These are phyloP conservation scores for Tolypocladium tropicale DNA, from an alignment of 2,329 filamentous ascomycete genomes.

Conservation along the genomic window DNA sequence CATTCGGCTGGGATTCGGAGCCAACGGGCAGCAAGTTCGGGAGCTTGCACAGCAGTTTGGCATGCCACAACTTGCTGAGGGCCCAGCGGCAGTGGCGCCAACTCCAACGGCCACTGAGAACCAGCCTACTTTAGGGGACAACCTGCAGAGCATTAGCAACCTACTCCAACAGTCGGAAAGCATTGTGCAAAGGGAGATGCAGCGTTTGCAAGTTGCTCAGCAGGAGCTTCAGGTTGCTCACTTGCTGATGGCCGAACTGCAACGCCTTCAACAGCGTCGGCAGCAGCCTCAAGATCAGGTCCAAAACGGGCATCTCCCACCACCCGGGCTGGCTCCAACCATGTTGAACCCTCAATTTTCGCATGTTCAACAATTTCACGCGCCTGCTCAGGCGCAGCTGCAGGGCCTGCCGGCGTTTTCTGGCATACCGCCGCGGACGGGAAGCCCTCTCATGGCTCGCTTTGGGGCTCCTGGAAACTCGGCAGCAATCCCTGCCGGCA, in stretches of 20 bases:
- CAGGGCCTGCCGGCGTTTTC: constrained; percentile 11
- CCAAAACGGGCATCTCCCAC: constrained; percentile 10
- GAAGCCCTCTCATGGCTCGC: constrained; percentile 32
- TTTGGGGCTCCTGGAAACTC: constrained; percentile 36
- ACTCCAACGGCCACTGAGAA: constrained; percentile 8
- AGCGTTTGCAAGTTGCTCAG: constrained; percentile 49
- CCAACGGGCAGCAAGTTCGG: constrained; percentile 54
- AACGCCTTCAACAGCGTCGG: constrained; percentile 48
- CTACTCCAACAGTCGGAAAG: constrained; percentile 59
- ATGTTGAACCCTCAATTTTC: constrained; percentile 3
- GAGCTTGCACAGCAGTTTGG: constrained; percentile 58
- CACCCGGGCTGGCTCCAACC: constrained; percentile 3
- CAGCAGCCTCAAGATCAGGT: constrained; percentile 21
- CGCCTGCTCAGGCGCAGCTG: constrained; percentile 10
- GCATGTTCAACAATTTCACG: constrained; percentile 7
- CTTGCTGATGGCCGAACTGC: constrained; percentile 55
- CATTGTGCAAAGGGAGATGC: constrained; percentile 58
- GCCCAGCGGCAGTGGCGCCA: constrained; percentile 12
- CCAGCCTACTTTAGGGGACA: constrained; percentile 14
- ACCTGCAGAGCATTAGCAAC: constrained; percentile 37
- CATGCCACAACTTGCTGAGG: constrained; percentile 20
- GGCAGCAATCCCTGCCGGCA: constrained; percentile 47
- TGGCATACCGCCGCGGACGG: constrained; percentile 22
- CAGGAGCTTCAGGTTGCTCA: constrained; percentile 61
- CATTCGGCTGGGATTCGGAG: constrained; percentile 65